Evolutionary conservation across 441 rosid species (phyloP), one percentile per base, ranked within the genome.

Genomic region (Adansonia gregorii): DNA sequence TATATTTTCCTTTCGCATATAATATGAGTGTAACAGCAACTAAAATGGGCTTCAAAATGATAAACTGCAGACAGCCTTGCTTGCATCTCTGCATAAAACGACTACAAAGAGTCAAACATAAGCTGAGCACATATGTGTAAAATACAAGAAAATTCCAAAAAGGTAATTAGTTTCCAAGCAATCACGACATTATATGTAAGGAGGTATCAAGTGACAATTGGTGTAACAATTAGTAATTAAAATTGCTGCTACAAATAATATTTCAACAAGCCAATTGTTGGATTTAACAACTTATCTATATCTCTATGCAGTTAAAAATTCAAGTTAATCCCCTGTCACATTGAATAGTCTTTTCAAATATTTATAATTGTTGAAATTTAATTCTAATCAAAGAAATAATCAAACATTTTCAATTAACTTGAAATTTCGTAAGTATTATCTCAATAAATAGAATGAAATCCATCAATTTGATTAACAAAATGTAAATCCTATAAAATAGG

Each of bases 21-120:
- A 93, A 94, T 69, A 96, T 81, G 69, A 96, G 94, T 1, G 98
- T 96, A 75, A 88, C 90, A 64, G 89, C 94, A 76, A 91, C 97
- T 76, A 94, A 84, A 80, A 94, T 78, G 64, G 98, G 99, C 90
- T 96, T 96, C 78, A 94, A 83, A 81, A 96, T 92, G 78, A 96
- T 98, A 93, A 96, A 96, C 66, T 96, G 99, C 82, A 96, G 81
- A 83, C 99, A 94, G 31, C 98, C 98, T 85, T 96, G 99, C 88
- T 96, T 96, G 89, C 99, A 94, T 80, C 93, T 92, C 74, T 97
- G 86, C 79, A 94, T 96, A 85, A 96, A 96, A 66, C 94, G 97
- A 88, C 98, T 95, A 89, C 54, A 20, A 67, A 41, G 59, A 45
- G 80, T 68, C 59, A 19, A 75, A 77, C 27, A 17, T 55, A 58